Evolutionary conservation across 352 stramenopile genomes (phyloP).

Genomic region (Pythium aquatile): DNA sequence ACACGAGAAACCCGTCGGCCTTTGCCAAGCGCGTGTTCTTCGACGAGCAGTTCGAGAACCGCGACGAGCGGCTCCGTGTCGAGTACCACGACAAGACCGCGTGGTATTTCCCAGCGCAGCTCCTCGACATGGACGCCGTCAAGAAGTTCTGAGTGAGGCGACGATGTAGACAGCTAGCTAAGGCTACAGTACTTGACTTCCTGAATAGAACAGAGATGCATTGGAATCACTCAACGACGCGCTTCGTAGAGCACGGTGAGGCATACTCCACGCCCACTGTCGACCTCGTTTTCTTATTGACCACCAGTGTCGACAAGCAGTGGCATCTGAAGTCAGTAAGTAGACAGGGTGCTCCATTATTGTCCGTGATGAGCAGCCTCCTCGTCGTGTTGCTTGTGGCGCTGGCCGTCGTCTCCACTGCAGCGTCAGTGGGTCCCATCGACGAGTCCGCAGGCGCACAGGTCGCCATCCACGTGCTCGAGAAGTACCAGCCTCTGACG

Average conservation of each 20-base stretch:
- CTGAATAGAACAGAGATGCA: no score
- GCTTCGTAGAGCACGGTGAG: no score
- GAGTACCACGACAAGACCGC: slow-evolving; percentile 7
- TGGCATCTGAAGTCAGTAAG: no score
- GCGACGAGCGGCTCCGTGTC: slow-evolving; percentile 6
- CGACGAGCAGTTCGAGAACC: not conserved
- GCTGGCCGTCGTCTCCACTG: not conserved
- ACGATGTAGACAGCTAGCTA: no score
- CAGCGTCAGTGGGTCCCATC: not conserved
- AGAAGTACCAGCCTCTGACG: not conserved
- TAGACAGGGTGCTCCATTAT: no score
- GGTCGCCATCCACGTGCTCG: not conserved
- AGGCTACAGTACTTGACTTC: no score
- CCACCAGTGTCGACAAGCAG: no score
- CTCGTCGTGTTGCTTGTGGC: not conserved
- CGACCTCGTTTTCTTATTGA: no score
- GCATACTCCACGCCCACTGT: no score
- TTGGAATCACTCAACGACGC: no score
- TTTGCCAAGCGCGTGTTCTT: slow-evolving; percentile 12
- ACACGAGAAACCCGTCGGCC: slow-evolving; percentile 1
- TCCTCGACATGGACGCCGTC: not conserved
- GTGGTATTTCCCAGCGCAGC: not conserved
- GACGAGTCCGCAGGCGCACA: not conserved
- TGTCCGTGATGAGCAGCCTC: not conserved
- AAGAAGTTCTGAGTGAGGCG: not conserved